Evolutionary conservation across 768 basidiomycete species (phyloP).

Genomic region (Kockovaella imperatae): DNA sequence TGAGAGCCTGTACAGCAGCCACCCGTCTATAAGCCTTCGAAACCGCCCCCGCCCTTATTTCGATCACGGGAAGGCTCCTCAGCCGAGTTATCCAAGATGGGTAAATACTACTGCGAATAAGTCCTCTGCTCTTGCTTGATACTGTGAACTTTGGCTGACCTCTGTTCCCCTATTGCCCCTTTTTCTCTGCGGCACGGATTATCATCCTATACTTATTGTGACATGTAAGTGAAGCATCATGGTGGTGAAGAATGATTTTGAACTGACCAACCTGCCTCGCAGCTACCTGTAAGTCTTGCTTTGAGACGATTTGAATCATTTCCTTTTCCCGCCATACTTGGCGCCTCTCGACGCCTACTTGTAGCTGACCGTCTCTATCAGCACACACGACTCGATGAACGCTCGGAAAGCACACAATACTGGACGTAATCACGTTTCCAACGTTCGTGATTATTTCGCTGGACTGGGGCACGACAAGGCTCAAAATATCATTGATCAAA

Average conservation of each 20-base stretch:
- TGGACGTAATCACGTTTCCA: slow-evolving; percentile 90
- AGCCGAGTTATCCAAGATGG: no score
- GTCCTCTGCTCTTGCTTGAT: background rate
- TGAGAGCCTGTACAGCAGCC: no score
- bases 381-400: slow-evolving; percentile 40
- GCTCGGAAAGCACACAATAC: slow-evolving; percentile 92
- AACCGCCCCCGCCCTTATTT: no score
- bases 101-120: slow-evolving; percentile 40
- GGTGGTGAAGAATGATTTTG: background rate
- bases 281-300: slow-evolving; percentile 23
- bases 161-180: no score
- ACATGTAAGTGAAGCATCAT: slow-evolving; percentile 15
- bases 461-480: slow-evolving; percentile 76
- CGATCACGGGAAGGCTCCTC: no score
- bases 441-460: slow-evolving; percentile 81
- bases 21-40: no score
- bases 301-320: background rate
- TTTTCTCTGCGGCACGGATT: slow-evolving; percentile 3
- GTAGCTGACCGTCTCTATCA: background rate
- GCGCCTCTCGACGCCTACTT: background rate
- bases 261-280: background rate
- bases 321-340: background rate
- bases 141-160: slow-evolving; percentile 1
- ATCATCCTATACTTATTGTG: slow-evolving; percentile 18
- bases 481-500: slow-evolving; percentile 96